Evolutionary conservation across 805 yeast species (phyloP).

Genomic region (Hanseniaspora clermontiae): DNA sequence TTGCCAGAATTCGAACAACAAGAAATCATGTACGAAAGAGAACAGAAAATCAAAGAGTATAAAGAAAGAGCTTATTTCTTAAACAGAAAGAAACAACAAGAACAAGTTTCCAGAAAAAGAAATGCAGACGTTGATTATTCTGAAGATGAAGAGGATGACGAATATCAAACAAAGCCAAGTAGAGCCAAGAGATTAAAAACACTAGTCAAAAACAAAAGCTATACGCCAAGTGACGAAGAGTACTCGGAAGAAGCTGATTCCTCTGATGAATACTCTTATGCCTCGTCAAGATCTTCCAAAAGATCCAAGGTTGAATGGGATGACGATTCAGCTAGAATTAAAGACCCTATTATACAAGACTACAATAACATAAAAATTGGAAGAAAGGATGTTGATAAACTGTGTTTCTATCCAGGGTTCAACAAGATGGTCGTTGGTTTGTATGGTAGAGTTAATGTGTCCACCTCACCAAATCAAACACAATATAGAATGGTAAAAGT

Average conservation of each 20-base stretch:
- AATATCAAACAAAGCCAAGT: slow-evolving; percentile 17
- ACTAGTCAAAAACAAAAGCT: not conserved
- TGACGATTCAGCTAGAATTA: slow-evolving; percentile 39
- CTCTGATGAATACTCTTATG: slow-evolving; percentile 32
- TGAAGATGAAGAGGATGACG: slow-evolving; percentile 34
- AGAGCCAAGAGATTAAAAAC: slow-evolving; percentile 16
- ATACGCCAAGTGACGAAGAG: slow-evolving; percentile 25
- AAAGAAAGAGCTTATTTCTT: slow-evolving; percentile 74
- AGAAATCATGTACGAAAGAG: slow-evolving; percentile 78
- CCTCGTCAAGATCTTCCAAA: slow-evolving; percentile 21
- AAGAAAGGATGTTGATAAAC: slow-evolving; percentile 60
- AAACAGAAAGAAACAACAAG: slow-evolving; percentile 62
- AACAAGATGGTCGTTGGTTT: slow-evolving; percentile 57
- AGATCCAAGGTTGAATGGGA: slow-evolving; percentile 33
- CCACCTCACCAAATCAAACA: slow-evolving; percentile 38
- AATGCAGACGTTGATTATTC: slow-evolving; percentile 33
- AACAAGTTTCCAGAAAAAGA: slow-evolving; percentile 56
- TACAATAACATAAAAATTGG: slow-evolving; percentile 67
- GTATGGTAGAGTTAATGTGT: slow-evolving; percentile 69
- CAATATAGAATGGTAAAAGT: slow-evolving; percentile 72
- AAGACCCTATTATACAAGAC: slow-evolving; percentile 44
- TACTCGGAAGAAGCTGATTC: slow-evolving; percentile 34
- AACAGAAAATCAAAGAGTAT: slow-evolving; percentile 79
- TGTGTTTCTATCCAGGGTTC: slow-evolving; percentile 72
- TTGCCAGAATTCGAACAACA: slow-evolving; percentile 92